Conservation (phyloP, 2,329 filamentous ascomycete genomes). For the Blastomyces gilchristii region DNA sequence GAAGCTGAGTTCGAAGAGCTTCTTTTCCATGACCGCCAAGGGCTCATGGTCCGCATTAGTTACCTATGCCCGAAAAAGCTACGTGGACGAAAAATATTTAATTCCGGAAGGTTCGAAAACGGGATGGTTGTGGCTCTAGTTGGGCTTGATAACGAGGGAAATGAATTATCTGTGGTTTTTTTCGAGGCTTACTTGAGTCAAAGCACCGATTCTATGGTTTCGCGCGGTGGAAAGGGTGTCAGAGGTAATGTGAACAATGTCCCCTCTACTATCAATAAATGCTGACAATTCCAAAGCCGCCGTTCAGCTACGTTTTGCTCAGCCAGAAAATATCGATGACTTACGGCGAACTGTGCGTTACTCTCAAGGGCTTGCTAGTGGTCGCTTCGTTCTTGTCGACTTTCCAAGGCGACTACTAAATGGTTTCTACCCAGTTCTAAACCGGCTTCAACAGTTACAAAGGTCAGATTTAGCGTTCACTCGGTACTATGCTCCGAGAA, state of each 20-base stretch:
- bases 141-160: slow-evolving; percentile 17
- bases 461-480: slow-evolving; percentile 15
- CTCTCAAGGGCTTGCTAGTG: slow-evolving; percentile 10
- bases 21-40: slow-evolving; percentile 15
- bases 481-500: slow-evolving; percentile 17
- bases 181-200: slow-evolving; percentile 19
- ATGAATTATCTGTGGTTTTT: slow-evolving; percentile 20
- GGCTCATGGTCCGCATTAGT: slow-evolving; percentile 20
- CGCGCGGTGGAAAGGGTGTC: slow-evolving; percentile 17
- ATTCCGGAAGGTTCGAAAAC: slow-evolving; percentile 19
- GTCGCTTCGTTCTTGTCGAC: slow-evolving; percentile 17
- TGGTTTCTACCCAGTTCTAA: slow-evolving; percentile 16
- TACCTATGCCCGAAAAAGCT: slow-evolving; percentile 23
- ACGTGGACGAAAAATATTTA: slow-evolving; percentile 18
- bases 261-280: neutral
- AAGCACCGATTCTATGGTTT: slow-evolving; percentile 18
- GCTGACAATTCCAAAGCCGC: slow-evolving; percentile 12
- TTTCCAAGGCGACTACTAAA: slow-evolving; percentile 16
- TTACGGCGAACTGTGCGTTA: slow-evolving; percentile 16
- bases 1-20: slow-evolving; percentile 17
- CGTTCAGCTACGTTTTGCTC: slow-evolving; percentile 16
- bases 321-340: slow-evolving; percentile 17
- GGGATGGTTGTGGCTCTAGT: slow-evolving; percentile 25
- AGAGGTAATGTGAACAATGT: slow-evolving; percentile 13
- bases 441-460: slow-evolving; percentile 14